A percentile compares a stretch with the other conserved stretches of the same genome.
Conservation (phyloP, 805 yeast genomes). For the Kodamaea kaohsiungensis region DNA sequence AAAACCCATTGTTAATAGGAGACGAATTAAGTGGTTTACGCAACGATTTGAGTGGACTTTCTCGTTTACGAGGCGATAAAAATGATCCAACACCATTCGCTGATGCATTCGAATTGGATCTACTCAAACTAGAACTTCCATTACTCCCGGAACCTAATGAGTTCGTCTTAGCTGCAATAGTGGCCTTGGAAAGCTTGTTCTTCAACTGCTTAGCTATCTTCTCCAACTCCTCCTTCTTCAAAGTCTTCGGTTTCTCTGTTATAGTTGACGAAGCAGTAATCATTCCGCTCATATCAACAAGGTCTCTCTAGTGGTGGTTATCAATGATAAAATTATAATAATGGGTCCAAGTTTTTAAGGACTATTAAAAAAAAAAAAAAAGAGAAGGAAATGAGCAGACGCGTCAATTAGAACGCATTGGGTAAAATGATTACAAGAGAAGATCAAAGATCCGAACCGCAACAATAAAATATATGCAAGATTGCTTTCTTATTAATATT, state of each 20-base stretch:
- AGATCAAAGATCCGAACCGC: background rate
- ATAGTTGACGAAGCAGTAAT: slow-evolving; percentile 6
- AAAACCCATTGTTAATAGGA: slow-evolving; percentile 13
- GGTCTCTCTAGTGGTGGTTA: background rate
- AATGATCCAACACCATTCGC: background rate
- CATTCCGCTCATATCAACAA: background rate
- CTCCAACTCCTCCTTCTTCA: slow-evolving; percentile 46
- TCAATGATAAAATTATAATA: background rate
- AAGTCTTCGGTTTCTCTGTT: slow-evolving; percentile 24
- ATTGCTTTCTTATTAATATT: background rate
- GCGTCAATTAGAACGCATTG: slow-evolving; percentile 5
- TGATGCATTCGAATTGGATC: background rate
- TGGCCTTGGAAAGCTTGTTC: slow-evolving; percentile 42
- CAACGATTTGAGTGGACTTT: slow-evolving; percentile 33
- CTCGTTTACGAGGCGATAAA: slow-evolving; percentile 15
- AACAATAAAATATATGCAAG: background rate
- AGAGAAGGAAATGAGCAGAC: background rate
- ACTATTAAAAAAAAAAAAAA: background rate
- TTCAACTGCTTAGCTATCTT: slow-evolving; percentile 45
- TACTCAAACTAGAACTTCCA: background rate
- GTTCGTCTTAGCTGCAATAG: slow-evolving; percentile 42
- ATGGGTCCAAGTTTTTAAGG: background rate
- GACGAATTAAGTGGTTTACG: slow-evolving; percentile 26
- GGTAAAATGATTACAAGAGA: slow-evolving; percentile 6
- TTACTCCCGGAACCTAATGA: background rate